Evolutionary conservation across 768 basidiomycete genomes (phyloP).

Genomic region (Leccinum disarticulatum): DNA sequence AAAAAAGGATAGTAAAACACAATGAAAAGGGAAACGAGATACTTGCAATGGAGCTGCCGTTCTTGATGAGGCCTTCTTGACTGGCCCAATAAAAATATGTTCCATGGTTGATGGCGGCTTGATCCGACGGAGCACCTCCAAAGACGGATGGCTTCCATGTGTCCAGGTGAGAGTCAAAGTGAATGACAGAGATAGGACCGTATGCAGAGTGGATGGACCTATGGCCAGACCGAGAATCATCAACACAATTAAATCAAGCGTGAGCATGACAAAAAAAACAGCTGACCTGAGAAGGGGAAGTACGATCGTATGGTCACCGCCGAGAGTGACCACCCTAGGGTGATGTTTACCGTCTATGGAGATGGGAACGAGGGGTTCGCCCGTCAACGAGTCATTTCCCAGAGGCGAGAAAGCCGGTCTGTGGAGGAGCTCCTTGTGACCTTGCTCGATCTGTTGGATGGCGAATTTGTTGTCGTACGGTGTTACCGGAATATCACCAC

Average conservation of each 20-base stretch:
- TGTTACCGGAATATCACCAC: constrained; percentile 76
- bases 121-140: constrained; percentile 69
- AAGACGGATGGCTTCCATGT: constrained; percentile 78
- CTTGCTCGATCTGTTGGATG: constrained; percentile 71
- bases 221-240: background rate
- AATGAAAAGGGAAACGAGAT: constrained; percentile 32
- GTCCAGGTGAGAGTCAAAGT: constrained; percentile 85
- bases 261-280: background rate
- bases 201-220: constrained; percentile 77
- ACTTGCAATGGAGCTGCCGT: constrained; percentile 85
- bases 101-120: constrained; percentile 81
- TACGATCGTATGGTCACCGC: constrained; percentile 87
- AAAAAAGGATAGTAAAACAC: constrained; percentile 14
- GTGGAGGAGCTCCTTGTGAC: constrained; percentile 69
- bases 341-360: constrained; percentile 72
- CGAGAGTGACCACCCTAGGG: constrained; percentile 78
- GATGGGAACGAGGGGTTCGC: constrained; percentile 54
- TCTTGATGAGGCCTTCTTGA: constrained; percentile 75
- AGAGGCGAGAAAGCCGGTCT: constrained; percentile 60
- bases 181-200: constrained; percentile 78
- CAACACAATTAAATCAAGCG: background rate
- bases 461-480: constrained; percentile 76
- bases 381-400: constrained; percentile 61
- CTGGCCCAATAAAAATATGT: constrained; percentile 92
- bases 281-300: constrained; percentile 46